Conservation (phyloP, 2,329 filamentous ascomycete genomes). For the Orbilia quercus region DNA sequence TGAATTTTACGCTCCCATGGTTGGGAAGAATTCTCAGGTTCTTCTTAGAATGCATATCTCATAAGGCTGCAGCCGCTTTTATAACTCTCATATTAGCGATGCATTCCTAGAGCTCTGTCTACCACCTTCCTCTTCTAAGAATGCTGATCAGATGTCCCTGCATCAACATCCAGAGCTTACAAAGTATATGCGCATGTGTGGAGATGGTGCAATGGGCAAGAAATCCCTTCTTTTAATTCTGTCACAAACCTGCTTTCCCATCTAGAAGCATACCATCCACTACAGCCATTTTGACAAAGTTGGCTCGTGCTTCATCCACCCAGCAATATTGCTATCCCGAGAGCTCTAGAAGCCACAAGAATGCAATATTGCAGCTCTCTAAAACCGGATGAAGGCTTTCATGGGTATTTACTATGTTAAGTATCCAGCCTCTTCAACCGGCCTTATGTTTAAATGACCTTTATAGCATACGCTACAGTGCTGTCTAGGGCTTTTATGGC, state of each 20-base stretch:
- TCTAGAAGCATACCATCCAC: conserved; percentile 20
- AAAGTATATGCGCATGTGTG: conserved; percentile 11
- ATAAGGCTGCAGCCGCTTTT: conserved; percentile 6
- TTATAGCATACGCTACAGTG: conserved; percentile 14
- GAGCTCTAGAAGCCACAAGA: conserved; percentile 8
- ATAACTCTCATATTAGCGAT: conserved; percentile 37
- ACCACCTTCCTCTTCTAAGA: conserved; percentile 10
- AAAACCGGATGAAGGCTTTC: conserved; percentile 1
- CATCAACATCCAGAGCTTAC: neutral
- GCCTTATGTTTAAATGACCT: neutral
- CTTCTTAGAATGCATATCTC: neutral
- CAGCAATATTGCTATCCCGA: neutral
- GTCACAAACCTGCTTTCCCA: conserved; percentile 20
- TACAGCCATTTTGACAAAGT: conserved; percentile 14
- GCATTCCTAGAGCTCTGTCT: conserved; percentile 20
- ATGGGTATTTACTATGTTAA: neutral
- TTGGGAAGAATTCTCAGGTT: conserved; percentile 12
- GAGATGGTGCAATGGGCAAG: conserved; percentile 1
- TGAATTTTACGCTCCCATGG: neutral
- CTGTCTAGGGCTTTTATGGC: conserved; percentile 22
- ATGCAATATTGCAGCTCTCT: conserved; percentile 12
- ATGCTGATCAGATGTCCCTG: conserved; percentile 37
- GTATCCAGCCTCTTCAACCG: conserved; percentile 16
- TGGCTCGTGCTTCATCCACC: conserved; percentile 6
- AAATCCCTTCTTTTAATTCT: conserved; percentile 12